Percentiles rank a stretch among this genome's conserved stretches.
phyloP scores from a whole-genome alignment of 73 alveolate genomes.

The Blepharisma japonicum region DNA sequence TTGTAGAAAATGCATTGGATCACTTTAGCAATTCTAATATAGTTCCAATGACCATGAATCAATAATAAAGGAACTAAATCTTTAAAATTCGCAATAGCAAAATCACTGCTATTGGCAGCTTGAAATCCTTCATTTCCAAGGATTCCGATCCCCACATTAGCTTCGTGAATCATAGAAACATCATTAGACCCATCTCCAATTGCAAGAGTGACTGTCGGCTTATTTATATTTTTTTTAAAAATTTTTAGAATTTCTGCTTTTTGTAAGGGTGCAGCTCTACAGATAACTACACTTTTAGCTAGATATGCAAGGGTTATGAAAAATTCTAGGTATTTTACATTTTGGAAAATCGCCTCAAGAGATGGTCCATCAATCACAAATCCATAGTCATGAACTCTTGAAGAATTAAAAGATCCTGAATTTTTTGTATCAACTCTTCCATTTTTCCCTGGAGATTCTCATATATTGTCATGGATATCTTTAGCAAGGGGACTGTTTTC shows the following conservation, averaged over 20 bases:
- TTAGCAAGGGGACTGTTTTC: too few relatives aligned
- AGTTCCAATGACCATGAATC: constrained; percentile 93
- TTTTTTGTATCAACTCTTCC: too few relatives aligned
- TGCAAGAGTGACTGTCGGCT: constrained; percentile 52
- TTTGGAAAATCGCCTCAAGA: too few relatives aligned
- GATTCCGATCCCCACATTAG: constrained; percentile 66
- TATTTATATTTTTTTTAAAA: constrained; percentile 46
- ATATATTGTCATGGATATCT: too few relatives aligned
- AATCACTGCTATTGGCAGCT: constrained; percentile 63
- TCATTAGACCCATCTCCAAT: constrained; percentile 74
- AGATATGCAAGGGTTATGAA: too few relatives aligned
- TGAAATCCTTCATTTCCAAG: constrained; percentile 61
- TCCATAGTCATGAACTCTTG: too few relatives aligned
- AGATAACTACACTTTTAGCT: constrained; percentile 39
- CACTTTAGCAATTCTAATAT: constrained; percentile 65
- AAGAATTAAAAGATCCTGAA: too few relatives aligned
- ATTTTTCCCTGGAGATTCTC: too few relatives aligned
- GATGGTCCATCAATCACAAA: too few relatives aligned
- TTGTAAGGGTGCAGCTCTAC: constrained; percentile 64
- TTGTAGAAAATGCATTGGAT: constrained; percentile 80
- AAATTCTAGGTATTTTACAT: too few relatives aligned
- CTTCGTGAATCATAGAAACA: constrained; percentile 68
- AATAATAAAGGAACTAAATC: constrained; percentile 75
- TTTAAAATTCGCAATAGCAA: constrained; percentile 74
- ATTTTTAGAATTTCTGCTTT: constrained; percentile 62